These are phyloP conservation scores for Apophysomyces trapeziformis DNA, from an alignment of 371 early-diverging fungal species.

Conservation along the genomic window DNA sequence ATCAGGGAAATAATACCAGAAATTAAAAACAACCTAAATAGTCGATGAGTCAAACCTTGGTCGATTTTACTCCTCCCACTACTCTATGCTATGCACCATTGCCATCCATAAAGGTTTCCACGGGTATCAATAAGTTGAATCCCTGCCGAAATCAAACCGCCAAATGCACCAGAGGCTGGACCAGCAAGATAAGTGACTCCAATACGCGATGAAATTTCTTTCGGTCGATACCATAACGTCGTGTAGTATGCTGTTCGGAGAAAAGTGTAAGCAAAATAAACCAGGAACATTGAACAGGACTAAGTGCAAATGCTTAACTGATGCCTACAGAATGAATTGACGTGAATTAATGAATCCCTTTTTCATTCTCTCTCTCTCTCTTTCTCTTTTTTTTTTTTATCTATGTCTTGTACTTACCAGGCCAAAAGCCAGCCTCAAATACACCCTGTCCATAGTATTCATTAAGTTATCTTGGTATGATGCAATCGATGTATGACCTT, in stretches of 20 bases:
- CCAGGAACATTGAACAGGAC: too few species aligned
- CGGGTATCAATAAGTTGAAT: constrained; percentile 49
- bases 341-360: too few species aligned
- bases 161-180: constrained; percentile 52
- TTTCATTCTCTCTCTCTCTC: too few species aligned
- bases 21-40: constrained; percentile 40
- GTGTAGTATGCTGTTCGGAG: constrained; percentile 45
- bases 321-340: too few species aligned
- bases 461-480: background rate
- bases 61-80: background rate
- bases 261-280: constrained; percentile 15
- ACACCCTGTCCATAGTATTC: constrained; percentile 30
- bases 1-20: constrained; percentile 41
- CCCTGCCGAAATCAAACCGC: constrained; percentile 53
- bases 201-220: constrained; percentile 49
- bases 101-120: constrained; percentile 53
- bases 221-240: constrained; percentile 53
- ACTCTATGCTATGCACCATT: constrained; percentile 32
- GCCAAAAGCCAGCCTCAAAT: constrained; percentile 61
- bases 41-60: background rate
- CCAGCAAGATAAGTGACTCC: constrained; percentile 54
- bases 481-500: background rate
- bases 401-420: constrained; percentile 32
- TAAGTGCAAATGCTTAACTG: too few species aligned
- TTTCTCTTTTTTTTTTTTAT: too few species aligned